Conservation (phyloP, 352 stramenopile genomes). For the Bremia lactucae region DNA sequence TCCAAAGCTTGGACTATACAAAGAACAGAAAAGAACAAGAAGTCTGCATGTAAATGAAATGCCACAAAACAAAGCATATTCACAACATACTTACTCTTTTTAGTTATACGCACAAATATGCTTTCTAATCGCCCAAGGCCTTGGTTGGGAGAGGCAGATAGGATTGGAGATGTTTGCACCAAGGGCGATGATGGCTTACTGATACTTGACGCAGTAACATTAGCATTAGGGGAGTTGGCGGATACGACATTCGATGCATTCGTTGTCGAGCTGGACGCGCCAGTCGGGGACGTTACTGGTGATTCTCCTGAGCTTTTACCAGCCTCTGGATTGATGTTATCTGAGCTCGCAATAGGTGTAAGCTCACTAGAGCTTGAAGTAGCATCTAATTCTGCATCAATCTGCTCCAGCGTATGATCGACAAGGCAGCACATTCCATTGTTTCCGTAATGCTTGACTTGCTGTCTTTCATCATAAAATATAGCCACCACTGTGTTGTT, state of each 20-base stretch:
- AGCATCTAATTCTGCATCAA: conserved; percentile 15
- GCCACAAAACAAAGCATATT: neutral
- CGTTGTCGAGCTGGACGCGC: conserved; percentile 2
- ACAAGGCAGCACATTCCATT: conserved; percentile 30
- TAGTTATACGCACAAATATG: conserved; percentile 78
- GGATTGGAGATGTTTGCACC: conserved; percentile 5
- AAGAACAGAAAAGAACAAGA: neutral
- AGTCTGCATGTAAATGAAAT: neutral
- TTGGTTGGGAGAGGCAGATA: conserved; percentile 24
- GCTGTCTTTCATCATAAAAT: conserved; percentile 23
- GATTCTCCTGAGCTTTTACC: conserved; percentile 1
- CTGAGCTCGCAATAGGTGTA: neutral
- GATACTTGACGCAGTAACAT: conserved; percentile 9
- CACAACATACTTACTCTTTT: conserved; percentile 47
- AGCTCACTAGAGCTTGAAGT: conserved; percentile 10
- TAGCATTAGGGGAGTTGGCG: conserved; percentile 3
- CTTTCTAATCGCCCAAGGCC: conserved; percentile 60
- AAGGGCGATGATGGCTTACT: conserved; percentile 6
- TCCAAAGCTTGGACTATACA: conserved; percentile 58
- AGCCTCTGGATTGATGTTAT: conserved; percentile 3
- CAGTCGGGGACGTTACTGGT: neutral
- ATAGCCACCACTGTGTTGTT: conserved; percentile 26
- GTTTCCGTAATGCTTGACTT: conserved; percentile 16
- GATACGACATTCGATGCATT: conserved; percentile 7
- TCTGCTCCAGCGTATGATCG: conserved; percentile 19